Base-by-base conservation (phyloP, 176 grass and related monocot genomes). In the Ananas comosus region DNA sequence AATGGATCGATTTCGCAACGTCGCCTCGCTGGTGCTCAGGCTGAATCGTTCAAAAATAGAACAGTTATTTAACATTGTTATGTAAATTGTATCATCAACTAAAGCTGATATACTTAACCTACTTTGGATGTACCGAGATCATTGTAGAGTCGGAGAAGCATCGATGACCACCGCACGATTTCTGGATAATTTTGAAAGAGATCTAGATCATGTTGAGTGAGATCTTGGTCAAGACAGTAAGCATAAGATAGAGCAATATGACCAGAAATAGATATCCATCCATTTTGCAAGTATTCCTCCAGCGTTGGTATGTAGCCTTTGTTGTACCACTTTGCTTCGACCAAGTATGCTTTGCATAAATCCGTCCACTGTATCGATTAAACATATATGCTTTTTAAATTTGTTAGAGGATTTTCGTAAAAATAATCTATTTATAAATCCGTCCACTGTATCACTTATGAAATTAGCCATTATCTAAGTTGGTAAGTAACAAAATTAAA, bases 241-340 rank as follows among this genome's bases (percentile, higher is more conserved):
- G 50, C 66, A 21, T 66, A 1, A 9, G 27, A 71, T 13, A 76
- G 47, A 67, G 10, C 0, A 1, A 77, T 0, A 16, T 54, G 29
- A 13, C 69, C 28, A 9, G 33, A 9, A 9, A 48, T 12, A 1
- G 73, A 57, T 16, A 77, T 3, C 80, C 49, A 67, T 59, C 49
- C 73, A 14, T 82, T 82, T 0, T 77, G 42, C 4, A 83, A 18
- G 59, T 83, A 83, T 68, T 83, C 74, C 6, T 73, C 33, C 3
- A 83, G 19, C 12, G 13, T 78, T 12, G 74, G 81, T 12, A 21
- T 50, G 19, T 73, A 49, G 51, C 69, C 51, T 6, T 64, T 64
- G 29, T 73, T 11, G 10, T 72, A 72, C 80, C 80, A 83, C 33
- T 75, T 51, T n/a, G 65, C 72, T 65, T 82, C 80, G 24, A 53